A percentile compares a stretch with the other conserved stretches of the same genome.
Conservation (phyloP, 83 land plant species). For the Picea mariana region DNA sequence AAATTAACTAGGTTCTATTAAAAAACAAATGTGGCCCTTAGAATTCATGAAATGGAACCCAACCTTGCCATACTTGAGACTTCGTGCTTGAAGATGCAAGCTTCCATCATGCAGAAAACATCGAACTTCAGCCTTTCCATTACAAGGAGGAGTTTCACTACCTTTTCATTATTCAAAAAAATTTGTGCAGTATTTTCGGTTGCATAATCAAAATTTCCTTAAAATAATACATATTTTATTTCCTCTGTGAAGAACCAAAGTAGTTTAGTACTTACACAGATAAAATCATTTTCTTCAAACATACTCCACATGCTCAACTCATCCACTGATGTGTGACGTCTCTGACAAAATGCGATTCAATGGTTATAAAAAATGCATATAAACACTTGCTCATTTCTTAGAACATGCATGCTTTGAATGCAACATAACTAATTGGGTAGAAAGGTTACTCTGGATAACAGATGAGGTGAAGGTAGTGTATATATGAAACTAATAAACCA, state of each 20-base stretch:
- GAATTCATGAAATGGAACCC: not conserved
- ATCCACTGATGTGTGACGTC: conserved; percentile 84
- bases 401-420: not conserved
- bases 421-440: not conserved
- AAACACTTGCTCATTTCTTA: not conserved
- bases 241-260: not conserved
- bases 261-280: conserved; percentile 74
- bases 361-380: not conserved
- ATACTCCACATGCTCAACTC: conserved; percentile 91
- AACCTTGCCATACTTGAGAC: conserved; percentile 98
- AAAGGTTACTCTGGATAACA: not conserved
- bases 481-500: not conserved
- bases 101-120: too few species aligned
- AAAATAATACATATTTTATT: not conserved
- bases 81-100: conserved; percentile 38
- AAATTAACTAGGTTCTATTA: not conserved
- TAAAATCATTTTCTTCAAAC: conserved; percentile 88
- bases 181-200: too few species aligned
- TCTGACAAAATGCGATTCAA: conserved; percentile 39
- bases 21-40: not conserved
- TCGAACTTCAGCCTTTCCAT: too few species aligned
- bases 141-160: too few species aligned
- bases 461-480: not conserved
- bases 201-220: too few species aligned
- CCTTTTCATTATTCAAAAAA: too few species aligned